phyloP scores from a whole-genome alignment of 2,329 filamentous ascomycete species.

The Cercospora beticola region DNA sequence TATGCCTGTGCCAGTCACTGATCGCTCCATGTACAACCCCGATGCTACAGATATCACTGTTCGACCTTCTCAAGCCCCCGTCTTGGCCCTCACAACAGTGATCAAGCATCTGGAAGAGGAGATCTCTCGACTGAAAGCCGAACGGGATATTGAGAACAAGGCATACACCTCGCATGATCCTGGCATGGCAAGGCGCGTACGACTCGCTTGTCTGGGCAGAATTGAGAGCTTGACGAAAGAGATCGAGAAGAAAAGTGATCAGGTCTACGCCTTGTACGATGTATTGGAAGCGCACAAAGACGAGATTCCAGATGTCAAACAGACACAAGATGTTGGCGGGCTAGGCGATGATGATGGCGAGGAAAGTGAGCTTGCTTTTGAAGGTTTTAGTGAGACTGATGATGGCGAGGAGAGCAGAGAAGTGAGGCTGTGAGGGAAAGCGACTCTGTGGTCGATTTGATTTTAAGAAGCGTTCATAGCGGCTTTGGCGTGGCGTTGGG shows the following conservation, averaged over 20 bases:
- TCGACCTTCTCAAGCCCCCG: slow-evolving; percentile 64
- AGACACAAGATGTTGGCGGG: slow-evolving; percentile 58
- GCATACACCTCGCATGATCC: slow-evolving; percentile 68
- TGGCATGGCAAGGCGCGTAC: slow-evolving; percentile 62
- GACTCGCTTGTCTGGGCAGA: slow-evolving; percentile 59
- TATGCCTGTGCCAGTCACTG: slow-evolving; percentile 35
- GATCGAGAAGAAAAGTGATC: slow-evolving; percentile 71
- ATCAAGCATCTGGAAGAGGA: slow-evolving; percentile 82
- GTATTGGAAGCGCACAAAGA: slow-evolving; percentile 77
- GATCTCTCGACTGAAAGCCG: slow-evolving; percentile 70
- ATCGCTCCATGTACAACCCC: slow-evolving; percentile 28
- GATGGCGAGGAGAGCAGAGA: slow-evolving; percentile 23
- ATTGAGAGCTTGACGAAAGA: slow-evolving; percentile 63
- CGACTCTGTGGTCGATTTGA: background rate
- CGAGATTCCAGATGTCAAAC: slow-evolving; percentile 61
- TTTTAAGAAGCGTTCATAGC: background rate
- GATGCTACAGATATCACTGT: slow-evolving; percentile 60
- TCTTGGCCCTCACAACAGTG: slow-evolving; percentile 73
- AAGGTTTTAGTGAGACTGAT: slow-evolving; percentile 34
- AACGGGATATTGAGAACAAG: slow-evolving; percentile 61
- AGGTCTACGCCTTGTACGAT: slow-evolving; percentile 81
- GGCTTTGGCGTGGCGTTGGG: background rate
- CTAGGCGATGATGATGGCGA: slow-evolving; percentile 33
- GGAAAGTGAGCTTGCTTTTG: slow-evolving; percentile 36
- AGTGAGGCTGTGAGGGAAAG: background rate